These are phyloP conservation scores for Epichloe sp. DNA, from an alignment of 2,329 filamentous ascomycete species.

Conservation along the genomic window DNA sequence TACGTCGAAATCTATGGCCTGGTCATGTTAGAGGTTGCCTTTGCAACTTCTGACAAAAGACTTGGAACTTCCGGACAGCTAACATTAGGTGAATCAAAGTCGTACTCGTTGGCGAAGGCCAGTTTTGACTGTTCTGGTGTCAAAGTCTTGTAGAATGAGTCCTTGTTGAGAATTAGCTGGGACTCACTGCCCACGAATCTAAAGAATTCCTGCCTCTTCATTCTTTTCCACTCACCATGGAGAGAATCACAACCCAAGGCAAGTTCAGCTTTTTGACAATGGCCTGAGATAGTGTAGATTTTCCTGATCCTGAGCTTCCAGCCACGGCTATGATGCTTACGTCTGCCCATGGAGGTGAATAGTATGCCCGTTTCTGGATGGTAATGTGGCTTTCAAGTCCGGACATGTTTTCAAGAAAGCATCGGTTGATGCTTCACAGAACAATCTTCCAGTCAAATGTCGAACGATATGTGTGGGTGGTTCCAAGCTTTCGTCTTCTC, in stretches of 20 bases:
- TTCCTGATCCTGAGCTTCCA: conserved; percentile 85
- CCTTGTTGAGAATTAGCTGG: conserved; percentile 38
- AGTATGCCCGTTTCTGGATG: conserved; percentile 52
- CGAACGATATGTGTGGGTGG: neutral
- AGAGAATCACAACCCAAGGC: conserved; percentile 95
- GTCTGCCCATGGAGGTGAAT: conserved; percentile 91
- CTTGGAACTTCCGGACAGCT: neutral
- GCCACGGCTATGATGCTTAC: conserved; percentile 94
- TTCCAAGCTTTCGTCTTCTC: neutral
- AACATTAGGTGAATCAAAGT: conserved; percentile 83
- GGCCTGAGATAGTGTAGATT: conserved; percentile 84
- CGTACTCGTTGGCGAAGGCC: conserved; percentile 84
- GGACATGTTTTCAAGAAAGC: conserved; percentile 13
- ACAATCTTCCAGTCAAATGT: neutral
- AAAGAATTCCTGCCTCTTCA: neutral
- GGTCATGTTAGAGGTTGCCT: conserved; percentile 1
- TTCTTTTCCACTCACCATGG: conserved; percentile 53
- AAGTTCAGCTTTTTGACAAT: conserved; percentile 83
- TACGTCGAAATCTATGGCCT: conserved; percentile 86
- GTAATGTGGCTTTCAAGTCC: conserved; percentile 30
- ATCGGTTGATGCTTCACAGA: neutral
- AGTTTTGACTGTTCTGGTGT: conserved; percentile 62
- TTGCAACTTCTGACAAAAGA: neutral
- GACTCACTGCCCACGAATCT: neutral
- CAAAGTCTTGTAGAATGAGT: conserved; percentile 93